Conservation (phyloP, 495 filamentous ascomycete genomes). For the Penicillium steckii region DNA sequence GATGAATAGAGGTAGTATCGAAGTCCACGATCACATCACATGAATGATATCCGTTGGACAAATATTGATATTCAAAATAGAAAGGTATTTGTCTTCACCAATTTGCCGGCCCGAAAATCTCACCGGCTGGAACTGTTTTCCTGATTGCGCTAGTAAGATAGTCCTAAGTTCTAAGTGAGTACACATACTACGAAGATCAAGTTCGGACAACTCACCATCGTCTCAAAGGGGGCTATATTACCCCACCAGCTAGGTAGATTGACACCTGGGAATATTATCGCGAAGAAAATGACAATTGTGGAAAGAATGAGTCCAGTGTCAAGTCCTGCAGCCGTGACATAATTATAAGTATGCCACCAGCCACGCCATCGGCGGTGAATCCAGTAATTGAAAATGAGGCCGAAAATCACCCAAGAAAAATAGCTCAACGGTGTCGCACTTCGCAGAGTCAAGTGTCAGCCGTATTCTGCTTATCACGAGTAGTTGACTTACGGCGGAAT, state of each 20-base stretch:
- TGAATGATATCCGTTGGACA: too few species aligned
- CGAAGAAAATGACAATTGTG: constrained; percentile 57
- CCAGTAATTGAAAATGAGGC: constrained; percentile 56
- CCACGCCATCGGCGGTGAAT: constrained; percentile 50
- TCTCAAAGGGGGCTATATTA: constrained; percentile 42
- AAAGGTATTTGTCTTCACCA: constrained; percentile 23
- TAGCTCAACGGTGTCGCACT: constrained; percentile 58
- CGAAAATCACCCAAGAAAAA: constrained; percentile 57
- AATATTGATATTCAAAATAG: too few species aligned
- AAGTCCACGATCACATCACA: too few species aligned
- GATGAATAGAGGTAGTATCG: too few species aligned
- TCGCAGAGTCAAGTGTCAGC: neutral
- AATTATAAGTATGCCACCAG: constrained; percentile 60
- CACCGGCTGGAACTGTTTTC: constrained; percentile 40
- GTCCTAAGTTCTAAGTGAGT: constrained; percentile 26
- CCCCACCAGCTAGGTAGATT: constrained; percentile 56
- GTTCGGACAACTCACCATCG: constrained; percentile 10
- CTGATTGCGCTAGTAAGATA: constrained; percentile 51
- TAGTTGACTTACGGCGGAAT: constrained; percentile 46
- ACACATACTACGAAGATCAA: neutral
- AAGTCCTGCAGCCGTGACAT: constrained; percentile 52
- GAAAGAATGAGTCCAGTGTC: constrained; percentile 56
- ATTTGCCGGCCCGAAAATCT: constrained; percentile 51
- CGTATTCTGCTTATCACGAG: neutral
- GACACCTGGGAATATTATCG: constrained; percentile 47